Conservation (phyloP, 2,329 filamentous ascomycete genomes). For the Aotearoamyces nothofagi region DNA sequence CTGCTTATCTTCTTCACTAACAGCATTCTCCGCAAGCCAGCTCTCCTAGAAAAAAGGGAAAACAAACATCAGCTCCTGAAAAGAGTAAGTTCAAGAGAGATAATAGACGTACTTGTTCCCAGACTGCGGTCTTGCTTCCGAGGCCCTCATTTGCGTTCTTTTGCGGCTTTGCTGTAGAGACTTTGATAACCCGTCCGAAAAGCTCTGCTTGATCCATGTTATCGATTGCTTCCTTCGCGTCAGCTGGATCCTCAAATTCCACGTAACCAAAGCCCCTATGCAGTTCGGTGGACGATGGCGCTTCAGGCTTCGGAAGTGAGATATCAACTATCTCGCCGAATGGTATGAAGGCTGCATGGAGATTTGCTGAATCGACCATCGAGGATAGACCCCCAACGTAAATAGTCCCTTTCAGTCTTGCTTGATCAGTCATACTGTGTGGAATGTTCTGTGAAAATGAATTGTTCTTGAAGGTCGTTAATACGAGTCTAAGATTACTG, state of each 20-base stretch:
- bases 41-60: constrained; percentile 53
- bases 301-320: constrained; percentile 75
- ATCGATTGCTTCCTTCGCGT: constrained; percentile 90
- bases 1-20: constrained; percentile 61
- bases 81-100: constrained; percentile 3
- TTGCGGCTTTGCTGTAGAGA: constrained; percentile 80
- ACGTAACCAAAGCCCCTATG: constrained; percentile 95
- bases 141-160: constrained; percentile 79
- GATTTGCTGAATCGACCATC: constrained; percentile 55
- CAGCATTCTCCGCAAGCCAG: constrained; percentile 80
- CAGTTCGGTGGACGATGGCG: constrained; percentile 59
- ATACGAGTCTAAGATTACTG: too few relatives aligned
- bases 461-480: too few relatives aligned
- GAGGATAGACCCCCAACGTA: constrained; percentile 83
- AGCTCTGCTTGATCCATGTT: constrained; percentile 98
- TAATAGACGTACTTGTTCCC: constrained; percentile 67
- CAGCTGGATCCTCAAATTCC: constrained; percentile 73
- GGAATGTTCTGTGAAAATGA: too few relatives aligned
- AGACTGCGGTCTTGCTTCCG: constrained; percentile 85
- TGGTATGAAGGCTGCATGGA: constrained; percentile 87
- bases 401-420: constrained; percentile 79
- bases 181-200: constrained; percentile 83
- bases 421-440: constrained; percentile 79
- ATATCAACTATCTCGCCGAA: constrained; percentile 94
- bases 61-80: too few relatives aligned